Evolutionary conservation across 352 stramenopile genomes (phyloP), one percentile per base, ranked within the genome.

Genomic region (Thraustochytrium striatum): DNA sequence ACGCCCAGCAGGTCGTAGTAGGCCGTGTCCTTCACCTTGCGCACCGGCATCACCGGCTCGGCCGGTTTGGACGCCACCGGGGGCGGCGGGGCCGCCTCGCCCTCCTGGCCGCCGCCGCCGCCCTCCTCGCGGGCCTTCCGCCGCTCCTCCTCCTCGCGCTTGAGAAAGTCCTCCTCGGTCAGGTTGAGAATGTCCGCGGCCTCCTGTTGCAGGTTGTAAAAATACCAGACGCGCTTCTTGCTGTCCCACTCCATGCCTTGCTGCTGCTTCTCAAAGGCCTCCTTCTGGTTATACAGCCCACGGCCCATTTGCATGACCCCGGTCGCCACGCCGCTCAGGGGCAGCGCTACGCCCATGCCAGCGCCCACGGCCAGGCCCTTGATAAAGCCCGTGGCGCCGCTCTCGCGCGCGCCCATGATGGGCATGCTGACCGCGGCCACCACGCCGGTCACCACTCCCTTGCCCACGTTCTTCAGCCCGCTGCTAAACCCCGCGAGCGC

Each of bases 401-500:
- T 75, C 68, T 92, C 84, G 58, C 89, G 85, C 2, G 88, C 88
- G 9, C 89, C 89, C 3, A 87, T 83, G 61, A 92, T 87, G 0
- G 89, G 89, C 78, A 89, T 86, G 9, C 85, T 86, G 30, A 94
- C 82, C 2, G 92, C 82, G 21, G 86, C 87, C 13, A 85, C 87
- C 1, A 88, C 61, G 32, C 89, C 89, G 11, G 85, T 84, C n/a
- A 86, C 82, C 8, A 88, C 86, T 0, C 89, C 89, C 70, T 92
- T 93, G 50, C 72, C 84, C 21, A 91, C 84, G 32, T 82, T 87
- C 81, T 93, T 93, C 5, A 92, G 75, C 25, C 87, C 89, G 32
- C 85, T 90, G 11, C 81, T 84, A 9, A 92, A 52, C n/a, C 89
- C 89, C 5, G 88, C 89, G 75, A 83, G 87, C 0, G 84, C 84